Evolutionary conservation across 192 early-diverging fungal genomes (phyloP), one percentile per base, ranked within the genome.

Genomic region (Dispira parvispora): DNA sequence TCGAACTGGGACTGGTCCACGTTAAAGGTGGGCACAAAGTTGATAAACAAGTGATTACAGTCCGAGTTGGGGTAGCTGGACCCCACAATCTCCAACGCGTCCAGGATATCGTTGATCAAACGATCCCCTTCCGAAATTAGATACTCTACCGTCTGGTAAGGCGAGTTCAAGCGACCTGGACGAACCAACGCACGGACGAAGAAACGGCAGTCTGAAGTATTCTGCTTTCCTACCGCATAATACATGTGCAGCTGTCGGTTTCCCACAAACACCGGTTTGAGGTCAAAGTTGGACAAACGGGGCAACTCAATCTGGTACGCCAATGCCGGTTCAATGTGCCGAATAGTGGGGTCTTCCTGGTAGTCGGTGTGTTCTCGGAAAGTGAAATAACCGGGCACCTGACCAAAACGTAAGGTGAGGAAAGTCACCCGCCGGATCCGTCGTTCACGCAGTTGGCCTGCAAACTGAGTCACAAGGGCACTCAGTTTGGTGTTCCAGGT

Each of bases 41-140:
- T 96, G 75, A 99, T 90, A 68, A 97, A 94, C 71, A 97, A 71
- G 67, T 99, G 96, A 76, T 99, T 99, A 80, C 94, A 94, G 75
- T 99, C 96, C 46, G 89, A 92, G 80, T 95, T 94, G 67, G 91
- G 89, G 69, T 92, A 84, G 62, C 85, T 78, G 11, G 86, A 84
- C 50, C 85, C 80, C n/a, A 96, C 84, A 61, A 99, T 85, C 71
- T 99, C 96, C 47, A 99, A 74, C 11, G 94, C 82, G 69, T 97
- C 92, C 65, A 99, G 69, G 70, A 94, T 94, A 64, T 97, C 96
- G 67, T 80, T 95, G 61, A 96, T 71, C 49, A 97, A 78, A 46
- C 91, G 82, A 68, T 92, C 91, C n/a, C 87, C 89, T 73, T 99
- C 94, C 13, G 91, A 91, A 16, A 94, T 86, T 63, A 99, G 66